Conservation (phyloP, 116 monocot genomes). For the Papilionanthe hybrid region DNA sequence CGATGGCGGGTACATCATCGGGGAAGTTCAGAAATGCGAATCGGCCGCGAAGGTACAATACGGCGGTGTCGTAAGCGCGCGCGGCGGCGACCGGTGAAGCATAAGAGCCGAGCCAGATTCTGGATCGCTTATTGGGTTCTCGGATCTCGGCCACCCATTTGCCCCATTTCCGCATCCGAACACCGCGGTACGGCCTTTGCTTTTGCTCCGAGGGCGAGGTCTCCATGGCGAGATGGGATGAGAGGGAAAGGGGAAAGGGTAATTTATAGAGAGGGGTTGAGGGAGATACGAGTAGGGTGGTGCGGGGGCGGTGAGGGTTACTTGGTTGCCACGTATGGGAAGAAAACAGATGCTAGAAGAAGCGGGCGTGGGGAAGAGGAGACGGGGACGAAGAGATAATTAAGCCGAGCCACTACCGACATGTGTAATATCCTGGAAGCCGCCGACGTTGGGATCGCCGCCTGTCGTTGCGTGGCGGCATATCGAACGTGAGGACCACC, state of each 20-base stretch:
- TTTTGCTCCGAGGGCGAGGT: background rate
- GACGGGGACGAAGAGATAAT: background rate
- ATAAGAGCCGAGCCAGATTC: constrained; percentile 94
- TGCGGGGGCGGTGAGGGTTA: no score
- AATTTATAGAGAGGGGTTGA: background rate
- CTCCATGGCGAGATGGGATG: background rate
- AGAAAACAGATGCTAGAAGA: background rate
- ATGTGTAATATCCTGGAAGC: background rate
- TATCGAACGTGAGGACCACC: constrained; percentile 9
- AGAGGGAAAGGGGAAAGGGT: background rate
- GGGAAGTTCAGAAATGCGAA: constrained; percentile 81
- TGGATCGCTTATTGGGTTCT: constrained; percentile 84
- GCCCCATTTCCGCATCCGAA: constrained; percentile 89
- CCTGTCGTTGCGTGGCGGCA: background rate
- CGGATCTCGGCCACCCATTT: constrained; percentile 91
- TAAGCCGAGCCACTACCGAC: background rate
- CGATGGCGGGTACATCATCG: constrained; percentile 25
- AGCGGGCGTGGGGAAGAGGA: background rate
- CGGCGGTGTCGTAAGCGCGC: constrained; percentile 82
- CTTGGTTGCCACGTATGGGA: background rate
- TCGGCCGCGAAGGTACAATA: constrained; percentile 66
- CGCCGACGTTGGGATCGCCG: constrained; percentile 1
- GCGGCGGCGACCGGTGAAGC: constrained; percentile 75
- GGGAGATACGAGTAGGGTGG: background rate
- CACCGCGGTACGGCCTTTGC: constrained; percentile 53